Percentiles rank a stretch among this genome's conserved stretches.
phyloP scores from a whole-genome alignment of 73 alveolate species.

The Symbiodinium natans region DNA sequence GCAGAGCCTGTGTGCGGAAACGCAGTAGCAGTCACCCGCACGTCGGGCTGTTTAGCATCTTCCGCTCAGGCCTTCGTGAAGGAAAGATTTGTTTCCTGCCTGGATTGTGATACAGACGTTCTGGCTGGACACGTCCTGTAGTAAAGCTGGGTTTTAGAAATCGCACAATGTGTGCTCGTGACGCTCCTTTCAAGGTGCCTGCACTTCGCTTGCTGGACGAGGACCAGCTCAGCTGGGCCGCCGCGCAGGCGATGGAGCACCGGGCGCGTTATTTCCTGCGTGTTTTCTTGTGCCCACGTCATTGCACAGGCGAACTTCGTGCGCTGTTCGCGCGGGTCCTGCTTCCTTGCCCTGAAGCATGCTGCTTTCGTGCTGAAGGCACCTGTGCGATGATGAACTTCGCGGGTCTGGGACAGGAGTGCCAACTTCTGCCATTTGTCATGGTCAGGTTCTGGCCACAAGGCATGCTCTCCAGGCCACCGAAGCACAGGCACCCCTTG shows the following conservation, averaged over 20 bases:
- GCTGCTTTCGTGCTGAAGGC: conserved; percentile 80
- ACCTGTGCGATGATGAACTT: no score
- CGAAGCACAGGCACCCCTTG: neutral
- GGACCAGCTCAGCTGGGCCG: conserved; percentile 63
- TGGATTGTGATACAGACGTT: neutral
- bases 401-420: neutral
- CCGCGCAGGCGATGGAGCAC: conserved; percentile 19
- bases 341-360: conserved; percentile 80
- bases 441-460: neutral
- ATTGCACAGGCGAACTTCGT: conserved; percentile 60
- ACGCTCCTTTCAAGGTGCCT: conserved; percentile 33
- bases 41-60: no score
- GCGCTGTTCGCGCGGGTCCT: conserved; percentile 65
- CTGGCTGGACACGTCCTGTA: no score
- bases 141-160: no score
- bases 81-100: neutral
- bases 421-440: no score
- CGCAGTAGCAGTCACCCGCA: no score
- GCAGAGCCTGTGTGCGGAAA: no score
- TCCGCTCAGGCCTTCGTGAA: neutral
- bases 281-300: neutral
- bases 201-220: conserved; percentile 38
- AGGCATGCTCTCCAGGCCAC: neutral
- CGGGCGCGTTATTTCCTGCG: neutral
- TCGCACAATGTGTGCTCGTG: neutral